Conservation (phyloP, 257 asterid species). For the Eucommia ulmoides region DNA sequence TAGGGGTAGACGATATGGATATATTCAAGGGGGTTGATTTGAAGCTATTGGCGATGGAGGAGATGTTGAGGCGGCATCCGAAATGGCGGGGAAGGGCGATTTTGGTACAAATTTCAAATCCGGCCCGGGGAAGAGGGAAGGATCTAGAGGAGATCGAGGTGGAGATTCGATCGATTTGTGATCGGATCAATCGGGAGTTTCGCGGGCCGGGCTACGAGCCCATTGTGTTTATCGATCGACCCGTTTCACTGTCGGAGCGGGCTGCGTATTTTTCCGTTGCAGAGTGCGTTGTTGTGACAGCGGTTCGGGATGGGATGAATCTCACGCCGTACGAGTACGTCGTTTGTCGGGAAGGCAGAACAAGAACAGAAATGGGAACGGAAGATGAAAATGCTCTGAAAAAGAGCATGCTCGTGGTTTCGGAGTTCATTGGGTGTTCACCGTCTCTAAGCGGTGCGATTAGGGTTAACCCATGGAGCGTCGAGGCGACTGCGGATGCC, state of each 20-base stretch:
- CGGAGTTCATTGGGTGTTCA: conserved; percentile 47
- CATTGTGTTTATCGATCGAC: conserved; percentile 24
- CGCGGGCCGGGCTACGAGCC: conserved; percentile 42
- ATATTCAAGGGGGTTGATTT: conserved; percentile 40
- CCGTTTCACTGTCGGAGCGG: conserved; percentile 32
- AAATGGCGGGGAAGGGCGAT: conserved; percentile 40
- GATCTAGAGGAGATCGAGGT: conserved; percentile 37
- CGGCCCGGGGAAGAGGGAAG: conserved; percentile 37
- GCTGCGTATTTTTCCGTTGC: conserved; percentile 35
- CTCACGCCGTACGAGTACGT: conserved; percentile 39
- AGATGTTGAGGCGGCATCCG: conserved; percentile 32
- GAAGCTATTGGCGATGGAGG: conserved; percentile 38
- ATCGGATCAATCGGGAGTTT: conserved; percentile 27
- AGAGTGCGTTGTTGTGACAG: conserved; percentile 40
- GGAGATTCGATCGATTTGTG: conserved; percentile 24
- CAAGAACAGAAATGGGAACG: conserved; percentile 14
- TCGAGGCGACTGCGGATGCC: conserved; percentile 40
- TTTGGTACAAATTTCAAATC: conserved; percentile 35
- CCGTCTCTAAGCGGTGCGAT: conserved; percentile 48
- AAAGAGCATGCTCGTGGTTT: conserved; percentile 40
- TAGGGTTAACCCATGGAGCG: conserved; percentile 44
- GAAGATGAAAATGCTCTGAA: conserved; percentile 17
- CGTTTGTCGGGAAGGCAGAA: conserved; percentile 33
- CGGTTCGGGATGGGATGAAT: conserved; percentile 49
- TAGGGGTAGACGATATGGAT: conserved; percentile 49